Evolutionary conservation across 2,329 filamentous ascomycete genomes (phyloP).

Genomic region (Colletotrichum sp.): DNA sequence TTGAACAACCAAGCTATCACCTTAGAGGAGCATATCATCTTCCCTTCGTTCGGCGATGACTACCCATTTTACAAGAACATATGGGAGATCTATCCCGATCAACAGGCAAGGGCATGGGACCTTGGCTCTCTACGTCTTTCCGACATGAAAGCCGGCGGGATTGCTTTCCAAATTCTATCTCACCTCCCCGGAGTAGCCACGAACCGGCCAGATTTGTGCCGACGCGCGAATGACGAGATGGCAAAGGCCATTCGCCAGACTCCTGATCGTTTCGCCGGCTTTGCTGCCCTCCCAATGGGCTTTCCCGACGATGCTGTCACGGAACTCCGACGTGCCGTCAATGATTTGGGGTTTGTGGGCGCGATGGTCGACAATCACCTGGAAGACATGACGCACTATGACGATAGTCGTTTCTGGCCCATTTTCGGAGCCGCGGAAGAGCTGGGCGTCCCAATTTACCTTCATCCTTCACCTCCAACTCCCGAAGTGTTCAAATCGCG

Average conservation of each 20-base stretch:
- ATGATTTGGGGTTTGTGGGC: neutral
- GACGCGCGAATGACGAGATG: neutral
- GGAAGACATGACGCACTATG: neutral
- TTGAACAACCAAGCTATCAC: neutral
- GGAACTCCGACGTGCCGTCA: neutral
- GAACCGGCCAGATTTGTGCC: neutral
- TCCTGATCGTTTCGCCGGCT: neutral
- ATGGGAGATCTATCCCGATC: neutral
- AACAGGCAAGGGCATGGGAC: neutral
- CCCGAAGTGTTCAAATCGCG: rapidly evolving
- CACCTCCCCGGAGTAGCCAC: rapidly evolving
- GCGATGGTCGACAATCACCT: neutral
- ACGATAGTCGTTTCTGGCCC: neutral
- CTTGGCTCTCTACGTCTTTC: neutral
- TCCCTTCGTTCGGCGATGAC: neutral
- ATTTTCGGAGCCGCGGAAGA: neutral
- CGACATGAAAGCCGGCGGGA: neutral
- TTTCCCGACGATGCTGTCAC: rapidly evolving
- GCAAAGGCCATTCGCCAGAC: neutral
- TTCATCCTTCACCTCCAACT: neutral
- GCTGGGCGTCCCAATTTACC: neutral
- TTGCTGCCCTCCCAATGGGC: neutral
- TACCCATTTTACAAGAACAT: neutral
- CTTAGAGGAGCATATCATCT: neutral
- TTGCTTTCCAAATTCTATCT: neutral